Conservation (phyloP, 345 rosid genomes). For the Sonneratia caseolaris region DNA sequence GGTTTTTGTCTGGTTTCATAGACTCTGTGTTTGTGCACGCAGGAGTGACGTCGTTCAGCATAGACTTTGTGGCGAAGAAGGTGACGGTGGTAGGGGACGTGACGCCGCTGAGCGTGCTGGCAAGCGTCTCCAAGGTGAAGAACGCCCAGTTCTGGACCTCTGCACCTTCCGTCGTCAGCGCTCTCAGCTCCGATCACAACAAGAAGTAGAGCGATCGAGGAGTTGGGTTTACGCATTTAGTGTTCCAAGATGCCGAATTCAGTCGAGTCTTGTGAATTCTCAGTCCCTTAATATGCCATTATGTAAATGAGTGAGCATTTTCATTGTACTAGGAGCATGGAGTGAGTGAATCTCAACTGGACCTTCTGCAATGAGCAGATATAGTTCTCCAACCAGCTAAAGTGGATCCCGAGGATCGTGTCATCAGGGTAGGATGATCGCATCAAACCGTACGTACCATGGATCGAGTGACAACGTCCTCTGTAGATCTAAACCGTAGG, state of each 20-base stretch:
- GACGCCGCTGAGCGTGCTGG: slow-evolving; percentile 61
- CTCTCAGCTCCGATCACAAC: background rate
- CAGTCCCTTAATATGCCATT: background rate
- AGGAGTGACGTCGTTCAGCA: slow-evolving; percentile 84
- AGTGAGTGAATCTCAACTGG: background rate
- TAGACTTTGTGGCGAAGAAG: slow-evolving; percentile 81
- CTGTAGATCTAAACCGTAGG: too few relatives aligned
- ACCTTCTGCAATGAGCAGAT: background rate
- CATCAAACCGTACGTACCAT: too few relatives aligned
- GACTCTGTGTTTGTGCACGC: slow-evolving; percentile 4
- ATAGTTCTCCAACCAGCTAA: background rate
- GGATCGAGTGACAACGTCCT: too few relatives aligned
- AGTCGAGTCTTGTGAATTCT: background rate
- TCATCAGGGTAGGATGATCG: background rate
- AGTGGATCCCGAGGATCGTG: background rate
- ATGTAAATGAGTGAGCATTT: background rate
- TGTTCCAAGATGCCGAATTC: background rate
- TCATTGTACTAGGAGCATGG: background rate
- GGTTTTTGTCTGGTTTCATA: background rate
- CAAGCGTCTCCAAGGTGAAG: slow-evolving; percentile 80
- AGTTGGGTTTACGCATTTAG: background rate
- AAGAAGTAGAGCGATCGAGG: background rate
- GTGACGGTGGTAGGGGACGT: slow-evolving; percentile 81
- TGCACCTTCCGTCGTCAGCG: slow-evolving; percentile 6
- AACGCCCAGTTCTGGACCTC: slow-evolving; percentile 76